These are phyloP conservation scores for Rhodotorula babjevae DNA, from an alignment of 768 basidiomycete genomes.

Conservation along the genomic window DNA sequence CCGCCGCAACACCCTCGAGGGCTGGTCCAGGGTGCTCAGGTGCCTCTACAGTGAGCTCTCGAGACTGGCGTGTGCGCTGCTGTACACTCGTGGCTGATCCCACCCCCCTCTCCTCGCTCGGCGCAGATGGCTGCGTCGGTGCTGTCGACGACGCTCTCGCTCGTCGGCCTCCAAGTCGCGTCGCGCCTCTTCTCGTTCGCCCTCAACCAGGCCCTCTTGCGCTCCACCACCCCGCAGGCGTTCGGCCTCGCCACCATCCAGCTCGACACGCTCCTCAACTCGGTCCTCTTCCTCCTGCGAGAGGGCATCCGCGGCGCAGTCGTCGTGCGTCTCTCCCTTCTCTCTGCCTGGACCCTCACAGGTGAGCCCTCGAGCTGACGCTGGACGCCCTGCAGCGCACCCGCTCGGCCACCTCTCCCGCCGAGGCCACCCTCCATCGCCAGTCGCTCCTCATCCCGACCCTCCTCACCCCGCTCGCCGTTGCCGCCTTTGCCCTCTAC, in stretches of 20 bases:
- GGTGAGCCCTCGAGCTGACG: too few relatives aligned
- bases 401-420: neutral
- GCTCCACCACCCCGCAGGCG: constrained; percentile 73
- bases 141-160: constrained; percentile 52
- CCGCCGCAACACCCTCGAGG: too few relatives aligned
- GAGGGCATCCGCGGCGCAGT: constrained; percentile 87
- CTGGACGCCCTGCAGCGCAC: neutral
- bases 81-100: too few relatives aligned
- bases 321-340: constrained; percentile 53
- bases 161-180: constrained; percentile 79
- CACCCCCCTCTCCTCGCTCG: too few relatives aligned
- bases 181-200: constrained; percentile 79
- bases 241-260: constrained; percentile 88
- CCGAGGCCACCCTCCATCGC: neutral
- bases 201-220: constrained; percentile 80
- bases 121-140: neutral
- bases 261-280: constrained; percentile 83
- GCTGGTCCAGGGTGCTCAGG: too few relatives aligned
- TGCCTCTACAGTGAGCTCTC: too few relatives aligned
- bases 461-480: constrained; percentile 64
- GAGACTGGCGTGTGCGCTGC: too few relatives aligned
- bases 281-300: constrained; percentile 84
- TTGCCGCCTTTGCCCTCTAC: constrained; percentile 65
- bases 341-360: neutral
- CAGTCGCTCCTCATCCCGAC: constrained; percentile 9